phyloP scores from a whole-genome alignment of 306 rosid genomes.

The Sicyos baderoa region DNA sequence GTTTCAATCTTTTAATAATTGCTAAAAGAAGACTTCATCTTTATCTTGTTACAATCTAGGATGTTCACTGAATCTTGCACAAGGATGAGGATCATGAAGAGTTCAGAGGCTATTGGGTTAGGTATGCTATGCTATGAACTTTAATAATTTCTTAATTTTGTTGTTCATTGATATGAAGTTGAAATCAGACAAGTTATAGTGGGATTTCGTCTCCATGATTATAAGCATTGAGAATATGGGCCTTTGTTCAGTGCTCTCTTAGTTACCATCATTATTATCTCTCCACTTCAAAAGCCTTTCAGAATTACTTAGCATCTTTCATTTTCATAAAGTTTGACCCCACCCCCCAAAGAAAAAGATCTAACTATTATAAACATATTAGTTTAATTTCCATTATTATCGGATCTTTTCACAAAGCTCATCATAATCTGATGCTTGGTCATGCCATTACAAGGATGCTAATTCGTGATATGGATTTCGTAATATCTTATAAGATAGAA shows the following conservation, averaged over 20 bases:
- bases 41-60: slow-evolving; percentile 37
- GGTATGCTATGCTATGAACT: slow-evolving; percentile 35
- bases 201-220: slow-evolving; percentile 16
- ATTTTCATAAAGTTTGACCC: slow-evolving; percentile 17
- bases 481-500: slow-evolving; percentile 10
- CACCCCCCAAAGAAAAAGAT: slow-evolving; percentile 7
- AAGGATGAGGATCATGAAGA: slow-evolving; percentile 91
- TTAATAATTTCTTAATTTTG: slow-evolving; percentile 1
- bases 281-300: slow-evolving; percentile 16
- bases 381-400: slow-evolving; percentile 17
- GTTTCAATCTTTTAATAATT: not conserved
- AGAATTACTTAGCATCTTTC: slow-evolving; percentile 19
- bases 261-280: slow-evolving; percentile 24
- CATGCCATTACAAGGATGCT: slow-evolving; percentile 1
- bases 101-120: slow-evolving; percentile 90
- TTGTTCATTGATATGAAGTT: not conserved
- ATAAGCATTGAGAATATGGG: slow-evolving; percentile 12
- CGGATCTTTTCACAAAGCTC: slow-evolving; percentile 3
- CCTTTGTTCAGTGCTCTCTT: slow-evolving; percentile 19
- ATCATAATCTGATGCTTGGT: slow-evolving; percentile 18
- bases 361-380: not conserved
- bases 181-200: slow-evolving; percentile 20
- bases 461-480: slow-evolving; percentile 13
- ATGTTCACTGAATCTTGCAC: slow-evolving; percentile 78
- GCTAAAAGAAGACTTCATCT: slow-evolving; percentile 8